Evolutionary conservation across 176 grass and related monocot species (phyloP), one percentile per base, ranked within the genome.

Genomic region (Alloteropsis semialata): DNA sequence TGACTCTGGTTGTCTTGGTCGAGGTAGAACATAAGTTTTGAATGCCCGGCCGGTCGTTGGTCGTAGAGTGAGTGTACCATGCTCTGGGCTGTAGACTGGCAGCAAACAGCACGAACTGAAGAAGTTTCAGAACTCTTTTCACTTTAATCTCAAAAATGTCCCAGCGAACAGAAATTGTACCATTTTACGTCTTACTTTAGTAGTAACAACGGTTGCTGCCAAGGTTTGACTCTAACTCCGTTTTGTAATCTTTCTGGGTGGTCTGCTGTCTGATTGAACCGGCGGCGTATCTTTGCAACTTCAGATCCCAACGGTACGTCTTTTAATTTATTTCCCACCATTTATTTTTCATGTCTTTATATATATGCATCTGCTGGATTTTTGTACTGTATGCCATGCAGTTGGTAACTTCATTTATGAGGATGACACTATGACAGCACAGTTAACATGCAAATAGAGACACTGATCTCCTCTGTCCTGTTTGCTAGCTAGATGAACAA

Each of bases 241-340:
- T 66, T 59, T 86, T 81, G 11, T 64, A 55, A 32, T 77, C 45
- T 49, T 49, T 77, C 27, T 66, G 27, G n/a, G 62, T 77, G 46
- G 69, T 13, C 28, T 78, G 53, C 57, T 85, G 48, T 60, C 62
- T 68, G 69, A 49, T 62, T 33, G 72, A 41, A 59, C 50, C 72
- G 53, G 43, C 65, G 33, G 12, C 15, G 13, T 49, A 82, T 38
- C 39, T 80, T 71, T n/a, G 76, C 19, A 64, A 50, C 24, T 65
- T 34, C 83, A 93, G 94, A 96, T 81, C 91, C 94, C 4, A 93
- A 96, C 76, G 94, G 91, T 96, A 36, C 65, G 32, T 77, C n/a
- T n/a, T n/a, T n/a, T n/a, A n/a, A n/a, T n/a, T 55, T 49, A 49
- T 75, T 81, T 69, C 37, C 27, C 60, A 25, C 38, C 3, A 19